Conservation (phyloP, 371 early-diverging fungal genomes). For the Encephalitozoon romaleae region DNA sequence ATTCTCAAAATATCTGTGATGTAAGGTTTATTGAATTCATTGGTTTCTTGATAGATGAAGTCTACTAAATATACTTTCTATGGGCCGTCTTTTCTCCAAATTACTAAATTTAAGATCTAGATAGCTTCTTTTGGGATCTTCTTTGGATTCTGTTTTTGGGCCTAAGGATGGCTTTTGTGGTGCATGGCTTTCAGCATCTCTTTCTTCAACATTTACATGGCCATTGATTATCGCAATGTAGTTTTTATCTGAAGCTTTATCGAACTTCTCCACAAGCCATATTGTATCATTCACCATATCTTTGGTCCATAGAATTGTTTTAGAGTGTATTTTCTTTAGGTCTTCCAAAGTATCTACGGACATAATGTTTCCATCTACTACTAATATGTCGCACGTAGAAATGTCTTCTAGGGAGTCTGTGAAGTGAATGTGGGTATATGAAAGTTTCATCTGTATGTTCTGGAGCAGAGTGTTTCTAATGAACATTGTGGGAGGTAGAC, state of each 20-base stretch:
- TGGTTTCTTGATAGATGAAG: neutral
- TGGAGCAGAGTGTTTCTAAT: neutral
- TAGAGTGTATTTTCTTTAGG: neutral
- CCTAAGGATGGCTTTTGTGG: neutral
- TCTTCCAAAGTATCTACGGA: neutral
- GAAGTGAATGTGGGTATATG: neutral
- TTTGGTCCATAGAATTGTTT: neutral
- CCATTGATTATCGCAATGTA: neutral
- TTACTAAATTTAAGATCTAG: neutral
- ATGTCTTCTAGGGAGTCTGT: neutral
- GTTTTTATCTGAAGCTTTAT: neutral
- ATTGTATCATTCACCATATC: neutral
- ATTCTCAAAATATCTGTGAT: neutral
- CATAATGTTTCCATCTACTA: neutral
- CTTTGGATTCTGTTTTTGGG: neutral
- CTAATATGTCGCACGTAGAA: neutral
- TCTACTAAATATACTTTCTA: conserved; percentile 8
- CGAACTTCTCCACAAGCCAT: neutral
- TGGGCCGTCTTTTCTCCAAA: neutral
- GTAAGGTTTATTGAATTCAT: neutral
- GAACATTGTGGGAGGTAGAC: neutral
- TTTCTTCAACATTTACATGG: neutral
- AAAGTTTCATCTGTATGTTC: neutral
- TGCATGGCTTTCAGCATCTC: neutral
- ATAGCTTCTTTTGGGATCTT: neutral